phyloP scores from a whole-genome alignment of 1,139 yeast species.

The Candida labiduridarum region DNA sequence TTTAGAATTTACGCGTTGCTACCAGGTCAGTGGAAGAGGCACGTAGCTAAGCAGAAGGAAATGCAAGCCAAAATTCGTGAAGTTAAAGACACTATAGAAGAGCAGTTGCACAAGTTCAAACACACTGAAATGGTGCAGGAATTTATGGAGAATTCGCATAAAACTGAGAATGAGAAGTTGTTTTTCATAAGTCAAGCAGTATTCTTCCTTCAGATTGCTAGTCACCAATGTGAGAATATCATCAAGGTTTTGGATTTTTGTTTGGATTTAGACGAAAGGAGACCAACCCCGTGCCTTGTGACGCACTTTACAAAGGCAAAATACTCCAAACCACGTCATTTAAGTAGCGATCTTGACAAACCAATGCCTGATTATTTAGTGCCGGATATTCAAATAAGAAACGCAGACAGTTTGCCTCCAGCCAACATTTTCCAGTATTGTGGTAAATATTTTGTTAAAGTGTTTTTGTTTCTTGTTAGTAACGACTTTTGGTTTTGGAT shows the following conservation, averaged over 20 bases:
- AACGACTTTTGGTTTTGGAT: conserved; percentile 36
- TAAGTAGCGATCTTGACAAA: conserved; percentile 15
- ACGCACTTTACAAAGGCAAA: conserved; percentile 25
- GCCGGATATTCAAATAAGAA: conserved; percentile 20
- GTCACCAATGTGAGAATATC: conserved; percentile 20
- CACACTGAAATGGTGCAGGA: conserved; percentile 19
- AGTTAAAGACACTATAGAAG: conserved; percentile 14
- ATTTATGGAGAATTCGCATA: conserved; percentile 16
- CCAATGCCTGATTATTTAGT: conserved; percentile 17
- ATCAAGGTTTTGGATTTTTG: conserved; percentile 28
- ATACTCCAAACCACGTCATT: conserved; percentile 14
- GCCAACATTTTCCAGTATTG: conserved; percentile 22
- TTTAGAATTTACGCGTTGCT: conserved; percentile 26
- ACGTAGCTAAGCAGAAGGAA: conserved; percentile 21
- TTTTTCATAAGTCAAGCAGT: conserved; percentile 32
- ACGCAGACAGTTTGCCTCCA: conserved; percentile 38
- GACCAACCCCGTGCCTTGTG: conserved; percentile 28
- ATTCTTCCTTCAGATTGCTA: conserved; percentile 24
- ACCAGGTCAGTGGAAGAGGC: conserved; percentile 18
- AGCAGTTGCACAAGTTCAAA: conserved; percentile 14
- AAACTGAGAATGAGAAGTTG: conserved; percentile 29
- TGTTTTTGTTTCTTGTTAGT: conserved; percentile 22
- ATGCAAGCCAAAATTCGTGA: conserved; percentile 20
- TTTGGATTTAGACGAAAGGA: conserved; percentile 27
- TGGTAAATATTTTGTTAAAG: conserved; percentile 21